Base-by-base conservation (phyloP, 139 green algal species). In the Pleodorina starrii region DNA sequence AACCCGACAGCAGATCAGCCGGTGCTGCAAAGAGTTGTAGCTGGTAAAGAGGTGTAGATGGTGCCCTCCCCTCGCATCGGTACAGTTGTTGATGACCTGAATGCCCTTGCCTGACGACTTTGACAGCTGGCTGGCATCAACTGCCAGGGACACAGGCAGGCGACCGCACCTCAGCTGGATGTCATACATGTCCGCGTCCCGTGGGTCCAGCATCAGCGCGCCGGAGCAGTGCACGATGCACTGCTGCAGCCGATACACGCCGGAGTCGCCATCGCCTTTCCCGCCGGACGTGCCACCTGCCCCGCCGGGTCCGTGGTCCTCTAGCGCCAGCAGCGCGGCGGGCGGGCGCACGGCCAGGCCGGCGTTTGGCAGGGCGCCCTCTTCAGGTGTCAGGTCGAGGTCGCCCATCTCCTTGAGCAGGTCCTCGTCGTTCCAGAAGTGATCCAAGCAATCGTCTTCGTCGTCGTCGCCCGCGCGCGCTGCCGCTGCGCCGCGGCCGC, bases 151-250 rank as follows among this genome's bases (percentile, higher is more conserved):
- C n/a, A n/a, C n/a, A n/a, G n/a, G n/a, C n/a, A n/a, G n/a, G n/a
- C n/a, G n/a, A n/a, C 0, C 66, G n/a, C 46, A 66, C 54, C 86
- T 84, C 12, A 95, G 89, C 42, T 82, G 29, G 7, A 50, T n/a
- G 74, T 97, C 95, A 81, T 97, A 95, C 27, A 85, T 12, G 40
- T 94, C 82, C 0, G 90, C 94, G 36, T 97, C 95, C 0, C 78
- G 68, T 0, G 69, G 36, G 68, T 98, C 95, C 25, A 98, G 94
- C 81, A 98, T 92, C 85, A 98, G 90, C 7, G 96, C 96, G 0
- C 96, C 96, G 2, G 93, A 97, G n/a, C 73, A 25, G 89, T 98
- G 96, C 29, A 98, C 91, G 11, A 75, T 36, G 91, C 95, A 98
- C 21, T 90, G 87, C 5, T 93, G 76, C 32, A 97, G 88, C 16